phyloP scores from a whole-genome alignment of 169 alveolate species.

The Plasmodium falciparum region DNA sequence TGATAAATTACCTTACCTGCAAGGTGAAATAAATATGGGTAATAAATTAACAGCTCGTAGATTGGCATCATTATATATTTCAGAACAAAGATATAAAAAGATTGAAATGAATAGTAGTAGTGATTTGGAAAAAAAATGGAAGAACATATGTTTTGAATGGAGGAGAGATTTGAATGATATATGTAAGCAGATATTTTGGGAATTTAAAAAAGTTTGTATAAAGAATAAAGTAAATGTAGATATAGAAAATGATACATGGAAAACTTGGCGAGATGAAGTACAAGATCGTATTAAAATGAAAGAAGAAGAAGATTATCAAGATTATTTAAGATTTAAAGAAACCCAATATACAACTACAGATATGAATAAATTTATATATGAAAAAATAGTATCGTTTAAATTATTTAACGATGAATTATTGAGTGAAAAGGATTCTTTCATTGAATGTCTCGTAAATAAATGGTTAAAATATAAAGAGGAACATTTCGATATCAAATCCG shows the following conservation, averaged over 20 bases:
- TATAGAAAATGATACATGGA: slow-evolving; percentile 16
- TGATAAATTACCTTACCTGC: no score
- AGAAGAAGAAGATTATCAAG: slow-evolving; percentile 9
- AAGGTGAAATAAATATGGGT: no score
- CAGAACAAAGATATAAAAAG: background rate
- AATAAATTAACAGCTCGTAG: no score
- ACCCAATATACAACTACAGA: no score
- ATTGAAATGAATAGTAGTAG: background rate
- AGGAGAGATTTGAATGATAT: background rate
- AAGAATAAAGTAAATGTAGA: slow-evolving; percentile 9
- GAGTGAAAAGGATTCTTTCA: no score
- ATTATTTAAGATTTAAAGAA: slow-evolving; percentile 4
- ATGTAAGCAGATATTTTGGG: slow-evolving; percentile 23
- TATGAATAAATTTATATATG: no score
- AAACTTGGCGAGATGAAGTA: background rate
- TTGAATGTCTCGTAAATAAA: no score
- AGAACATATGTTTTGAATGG: background rate
- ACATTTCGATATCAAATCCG: no score
- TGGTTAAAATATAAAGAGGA: no score
- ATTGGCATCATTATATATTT: no score
- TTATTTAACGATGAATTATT: no score
- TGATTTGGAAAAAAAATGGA: slow-evolving; percentile 6
- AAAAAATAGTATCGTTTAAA: no score
- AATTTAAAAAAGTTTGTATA: slow-evolving; percentile 8
- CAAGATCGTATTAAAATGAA: background rate